These are phyloP conservation scores for Fusarium dimerum DNA, from an alignment of 2,329 filamentous ascomycete species.

Conservation along the genomic window DNA sequence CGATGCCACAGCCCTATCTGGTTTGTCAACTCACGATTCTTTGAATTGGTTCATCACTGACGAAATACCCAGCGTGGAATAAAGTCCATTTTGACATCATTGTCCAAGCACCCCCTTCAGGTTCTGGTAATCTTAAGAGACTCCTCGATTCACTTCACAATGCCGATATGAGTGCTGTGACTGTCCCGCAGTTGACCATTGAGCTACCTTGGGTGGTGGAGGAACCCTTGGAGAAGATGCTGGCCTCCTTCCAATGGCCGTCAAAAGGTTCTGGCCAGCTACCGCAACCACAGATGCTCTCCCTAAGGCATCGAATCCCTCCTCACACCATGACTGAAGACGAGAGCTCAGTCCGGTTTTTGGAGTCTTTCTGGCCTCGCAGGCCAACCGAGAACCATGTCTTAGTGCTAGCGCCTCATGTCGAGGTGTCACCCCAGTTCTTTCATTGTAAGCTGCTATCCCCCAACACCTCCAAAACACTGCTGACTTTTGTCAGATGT, in stretches of 20 bases:
- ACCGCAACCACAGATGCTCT: constrained; percentile 56
- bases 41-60: constrained; percentile 22
- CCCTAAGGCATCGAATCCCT: constrained; percentile 73
- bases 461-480: not conserved
- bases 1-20: constrained; percentile 68
- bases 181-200: constrained; percentile 75
- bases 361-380: constrained; percentile 86
- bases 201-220: constrained; percentile 78
- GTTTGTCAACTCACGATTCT: constrained; percentile 40
- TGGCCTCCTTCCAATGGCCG: constrained; percentile 70
- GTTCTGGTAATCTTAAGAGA: constrained; percentile 73
- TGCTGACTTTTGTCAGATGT: constrained; percentile 53
- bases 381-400: constrained; percentile 68
- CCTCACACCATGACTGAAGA: constrained; percentile 61
- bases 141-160: constrained; percentile 73
- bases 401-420: constrained; percentile 80
- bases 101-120: constrained; percentile 70
- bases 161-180: constrained; percentile 74
- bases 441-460: constrained; percentile 63
- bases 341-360: constrained; percentile 71
- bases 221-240: constrained; percentile 59
- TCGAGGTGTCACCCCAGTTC: constrained; percentile 77
- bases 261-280: constrained; percentile 41
- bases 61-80: constrained; percentile 65
- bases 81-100: constrained; percentile 77